Conservation (phyloP, 2,329 filamentous ascomycete species). For the Scleromitrula shiraiana region DNA sequence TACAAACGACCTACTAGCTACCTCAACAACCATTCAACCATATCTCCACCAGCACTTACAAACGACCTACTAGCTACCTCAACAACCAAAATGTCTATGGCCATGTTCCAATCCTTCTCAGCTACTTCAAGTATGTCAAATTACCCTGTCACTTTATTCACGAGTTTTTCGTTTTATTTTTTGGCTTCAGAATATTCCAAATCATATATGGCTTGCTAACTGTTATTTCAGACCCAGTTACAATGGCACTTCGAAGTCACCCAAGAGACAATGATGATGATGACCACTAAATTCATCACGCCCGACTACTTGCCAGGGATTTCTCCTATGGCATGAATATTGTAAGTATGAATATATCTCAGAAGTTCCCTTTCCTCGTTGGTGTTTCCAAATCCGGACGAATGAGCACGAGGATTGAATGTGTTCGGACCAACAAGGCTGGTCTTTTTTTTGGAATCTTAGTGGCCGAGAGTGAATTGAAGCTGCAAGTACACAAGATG, state of each 20-base stretch:
- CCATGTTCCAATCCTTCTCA: background rate
- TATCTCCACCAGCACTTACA: background rate
- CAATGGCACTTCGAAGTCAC: conserved; percentile 4
- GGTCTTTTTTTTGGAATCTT: conserved; percentile 5
- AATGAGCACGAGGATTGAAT: background rate
- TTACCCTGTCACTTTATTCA: background rate
- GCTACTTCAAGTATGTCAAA: conserved; percentile 6
- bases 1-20: background rate
- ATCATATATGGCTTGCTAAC: background rate
- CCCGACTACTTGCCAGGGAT: background rate
- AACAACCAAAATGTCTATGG: background rate
- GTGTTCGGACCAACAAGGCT: conserved; percentile 4
- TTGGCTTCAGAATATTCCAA: background rate
- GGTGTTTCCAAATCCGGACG: background rate
- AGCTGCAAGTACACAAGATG: conserved; percentile 3
- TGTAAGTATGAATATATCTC: conserved; percentile 1
- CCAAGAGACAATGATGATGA: conserved; percentile 10
- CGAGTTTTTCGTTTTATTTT: background rate
- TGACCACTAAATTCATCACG: conserved; percentile 3
- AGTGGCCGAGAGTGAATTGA: conserved; percentile 2
- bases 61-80: background rate
- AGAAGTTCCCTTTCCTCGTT: background rate
- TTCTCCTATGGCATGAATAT: conserved; percentile 1
- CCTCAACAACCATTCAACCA: background rate
- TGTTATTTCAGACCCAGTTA: background rate